Base-by-base conservation (phyloP, 2,329 filamentous ascomycete genomes). In the Colletotrichum trifolii region DNA sequence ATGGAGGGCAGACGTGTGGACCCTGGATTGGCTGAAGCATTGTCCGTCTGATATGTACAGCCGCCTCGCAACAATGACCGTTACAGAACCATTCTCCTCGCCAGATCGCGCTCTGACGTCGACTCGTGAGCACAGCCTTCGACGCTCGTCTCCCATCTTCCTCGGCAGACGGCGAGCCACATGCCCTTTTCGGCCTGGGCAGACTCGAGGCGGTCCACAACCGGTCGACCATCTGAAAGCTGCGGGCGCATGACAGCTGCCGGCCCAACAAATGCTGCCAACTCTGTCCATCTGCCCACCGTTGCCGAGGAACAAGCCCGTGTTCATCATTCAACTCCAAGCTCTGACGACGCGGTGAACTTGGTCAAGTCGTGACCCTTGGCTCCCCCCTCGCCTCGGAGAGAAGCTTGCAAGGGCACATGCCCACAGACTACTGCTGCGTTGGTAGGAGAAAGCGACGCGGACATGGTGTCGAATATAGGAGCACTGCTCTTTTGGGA, bases 151-250 rank as follows among this genome's bases (percentile, higher is more conserved):
- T 42, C 25, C 17, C 42, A 39, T 34, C 8, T 12, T 13, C 45
- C 45, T 25, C 54, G 45, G 9, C 54, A 17, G 15, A n/a, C 42
- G 34, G 8, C 39, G 25, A 6, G 25, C 25, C 33, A 57, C 42
- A 17, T 35, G 17, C 6, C n/a, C 11, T 36, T 17, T 56, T 15
- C 8, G 33, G 15, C 15, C 4, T n/a, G 11, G 13, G 13, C 33
- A 34, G 9, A 17, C 46, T 35, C 6, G 11, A 36, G 43, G 6
- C 46, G 17, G 8, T 9, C 52, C 40, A 43, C 5, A 35, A 34
- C 17, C 39, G 8, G n/a, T 33, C 53, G 15, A 35, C 42, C 63
- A n/a, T 66, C 58, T 56, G 63, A 66, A 45, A 39, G 13, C 40
- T 5, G 13, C 11, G 13, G 34, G 33, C 13, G 47, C 36, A 15